phyloP scores from a whole-genome alignment of 192 early-diverging fungal species.

The Podila minutissima region DNA sequence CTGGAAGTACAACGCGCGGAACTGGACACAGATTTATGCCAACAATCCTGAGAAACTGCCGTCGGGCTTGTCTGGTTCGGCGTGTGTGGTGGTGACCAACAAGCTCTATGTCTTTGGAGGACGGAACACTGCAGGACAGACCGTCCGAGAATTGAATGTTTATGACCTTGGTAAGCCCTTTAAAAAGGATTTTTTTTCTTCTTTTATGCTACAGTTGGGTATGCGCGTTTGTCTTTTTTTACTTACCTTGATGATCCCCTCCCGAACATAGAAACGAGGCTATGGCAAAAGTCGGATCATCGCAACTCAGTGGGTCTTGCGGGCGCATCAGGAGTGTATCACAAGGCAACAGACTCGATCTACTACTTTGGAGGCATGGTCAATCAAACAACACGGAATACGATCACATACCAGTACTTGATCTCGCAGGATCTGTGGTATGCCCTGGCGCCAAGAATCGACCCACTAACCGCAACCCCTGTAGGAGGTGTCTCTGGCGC shows the following conservation, averaged over 20 bases:
- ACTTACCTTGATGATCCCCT: not conserved
- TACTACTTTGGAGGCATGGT: slow-evolving; percentile 54
- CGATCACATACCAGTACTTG: slow-evolving; percentile 31
- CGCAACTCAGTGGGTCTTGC: slow-evolving; percentile 44
- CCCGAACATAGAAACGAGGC: not conserved
- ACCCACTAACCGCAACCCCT: slow-evolving; percentile 19
- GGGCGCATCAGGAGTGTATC: slow-evolving; percentile 38
- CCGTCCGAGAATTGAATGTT: slow-evolving; percentile 23
- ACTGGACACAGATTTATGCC: slow-evolving; percentile 7
- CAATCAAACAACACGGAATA: slow-evolving; percentile 36
- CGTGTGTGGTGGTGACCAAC: slow-evolving; percentile 9
- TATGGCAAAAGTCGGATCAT: slow-evolving; percentile 17
- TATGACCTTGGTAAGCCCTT: slow-evolving; percentile 11
- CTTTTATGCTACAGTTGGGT: not conserved
- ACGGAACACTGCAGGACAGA: slow-evolving; percentile 1
- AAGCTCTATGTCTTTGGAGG: slow-evolving; percentile 33
- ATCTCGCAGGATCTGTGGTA: slow-evolving; percentile 44
- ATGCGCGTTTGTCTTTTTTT: not conserved
- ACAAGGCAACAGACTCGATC: slow-evolving; percentile 43
- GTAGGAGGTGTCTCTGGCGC: not conserved
- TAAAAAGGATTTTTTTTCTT: not conserved
- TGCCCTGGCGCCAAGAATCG: slow-evolving; percentile 28
- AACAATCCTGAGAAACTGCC: slow-evolving; percentile 12
- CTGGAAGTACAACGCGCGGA: slow-evolving; percentile 35
- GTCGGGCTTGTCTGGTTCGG: not conserved